Conservation (phyloP, 805 yeast genomes). For the Myxozyma neotropica region DNA sequence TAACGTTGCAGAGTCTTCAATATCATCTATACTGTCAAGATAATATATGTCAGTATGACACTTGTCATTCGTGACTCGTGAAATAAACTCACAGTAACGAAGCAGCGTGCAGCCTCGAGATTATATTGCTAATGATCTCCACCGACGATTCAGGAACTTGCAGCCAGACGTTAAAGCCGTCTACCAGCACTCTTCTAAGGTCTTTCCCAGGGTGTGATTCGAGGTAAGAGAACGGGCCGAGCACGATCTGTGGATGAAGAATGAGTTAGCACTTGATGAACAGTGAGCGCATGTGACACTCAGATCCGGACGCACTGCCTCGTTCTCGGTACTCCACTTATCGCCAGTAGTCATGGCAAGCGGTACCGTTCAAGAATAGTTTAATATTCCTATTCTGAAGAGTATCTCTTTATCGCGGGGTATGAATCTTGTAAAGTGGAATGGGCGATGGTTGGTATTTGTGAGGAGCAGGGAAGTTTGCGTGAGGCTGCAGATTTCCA, state of each 20-base stretch:
- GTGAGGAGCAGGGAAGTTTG: no score
- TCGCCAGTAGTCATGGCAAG: conserved; percentile 13
- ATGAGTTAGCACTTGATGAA: neutral
- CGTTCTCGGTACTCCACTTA: conserved; percentile 17
- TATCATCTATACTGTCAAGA: conserved; percentile 65
- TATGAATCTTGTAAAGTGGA: no score
- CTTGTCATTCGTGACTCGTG: neutral
- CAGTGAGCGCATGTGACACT: neutral
- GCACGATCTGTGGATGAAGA: conserved; percentile 34
- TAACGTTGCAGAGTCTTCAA: conserved; percentile 73
- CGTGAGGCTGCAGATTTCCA: no score
- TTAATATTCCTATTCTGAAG: no score
- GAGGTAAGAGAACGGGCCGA: conserved; percentile 57
- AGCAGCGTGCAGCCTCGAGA: conserved; percentile 66
- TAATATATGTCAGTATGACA: conserved; percentile 21
- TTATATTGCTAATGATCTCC: conserved; percentile 48
- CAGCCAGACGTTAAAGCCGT: conserved; percentile 57
- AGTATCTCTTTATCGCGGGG: no score
- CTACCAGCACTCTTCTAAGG: conserved; percentile 52
- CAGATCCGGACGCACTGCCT: neutral
- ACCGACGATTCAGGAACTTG: conserved; percentile 48
- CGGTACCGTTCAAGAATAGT: no score
- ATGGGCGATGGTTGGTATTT: no score
- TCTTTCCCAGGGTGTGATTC: conserved; percentile 59
- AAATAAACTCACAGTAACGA: conserved; percentile 50